phyloP scores from a whole-genome alignment of 164 flowering plant genomes.

The Paratinospora sagittata region DNA sequence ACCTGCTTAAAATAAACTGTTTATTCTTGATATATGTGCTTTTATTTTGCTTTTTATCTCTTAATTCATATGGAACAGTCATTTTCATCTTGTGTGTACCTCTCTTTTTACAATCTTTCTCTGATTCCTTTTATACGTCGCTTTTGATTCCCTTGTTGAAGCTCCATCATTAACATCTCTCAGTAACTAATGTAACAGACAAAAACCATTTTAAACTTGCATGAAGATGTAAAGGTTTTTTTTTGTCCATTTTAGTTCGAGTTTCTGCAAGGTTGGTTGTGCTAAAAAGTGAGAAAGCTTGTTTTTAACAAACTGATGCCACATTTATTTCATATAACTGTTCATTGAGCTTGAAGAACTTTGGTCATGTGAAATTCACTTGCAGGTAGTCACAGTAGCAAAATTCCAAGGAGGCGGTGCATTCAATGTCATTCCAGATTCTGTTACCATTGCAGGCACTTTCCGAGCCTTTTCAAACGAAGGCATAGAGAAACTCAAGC shows the following conservation, averaged over 20 bases:
- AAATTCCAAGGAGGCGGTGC: conserved; percentile 47
- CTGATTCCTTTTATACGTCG: too few relatives aligned
- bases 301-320: too few relatives aligned
- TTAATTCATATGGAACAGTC: background rate
- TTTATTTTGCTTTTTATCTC: too few relatives aligned
- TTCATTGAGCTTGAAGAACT: background rate
- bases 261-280: too few relatives aligned
- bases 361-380: background rate
- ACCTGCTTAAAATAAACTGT: background rate
- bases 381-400: conserved; percentile 64
- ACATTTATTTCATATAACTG: too few relatives aligned
- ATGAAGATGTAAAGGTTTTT: background rate
- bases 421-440: conserved; percentile 52
- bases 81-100: background rate
- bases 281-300: too few relatives aligned
- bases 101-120: too few relatives aligned
- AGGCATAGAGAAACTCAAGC: conserved; percentile 34
- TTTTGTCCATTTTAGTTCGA: too few relatives aligned
- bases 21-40: background rate
- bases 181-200: too few relatives aligned
- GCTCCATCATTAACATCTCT: background rate
- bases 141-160: too few relatives aligned
- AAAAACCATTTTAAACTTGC: background rate
- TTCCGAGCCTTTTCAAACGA: conserved; percentile 48
- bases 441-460: conserved; percentile 53